Evolutionary conservation across 345 rosid genomes (phyloP), one percentile per base, ranked within the genome.

Genomic region (Carallia brachiata): DNA sequence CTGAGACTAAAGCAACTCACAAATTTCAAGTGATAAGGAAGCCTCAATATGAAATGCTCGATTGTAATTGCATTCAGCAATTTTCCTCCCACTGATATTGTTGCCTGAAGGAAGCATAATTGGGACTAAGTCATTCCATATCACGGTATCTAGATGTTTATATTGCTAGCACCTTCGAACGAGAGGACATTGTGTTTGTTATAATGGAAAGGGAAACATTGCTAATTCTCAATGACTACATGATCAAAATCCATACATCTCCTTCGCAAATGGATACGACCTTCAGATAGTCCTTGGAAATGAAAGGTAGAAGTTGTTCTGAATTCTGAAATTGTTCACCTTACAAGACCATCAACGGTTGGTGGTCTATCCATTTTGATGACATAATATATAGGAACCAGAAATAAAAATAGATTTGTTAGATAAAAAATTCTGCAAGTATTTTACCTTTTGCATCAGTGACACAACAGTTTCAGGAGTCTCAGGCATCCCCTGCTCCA

Each of bases 31-130:
- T 92, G 97, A 77, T 87, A 95, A 32, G 99, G 97, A 63, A 95
- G 86, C 71, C 99, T 87, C 85, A 90, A 71, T 71, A 95, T 89
- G 83, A 90, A 95, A 79, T 89, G 97, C 79, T 95, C 97, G 0
- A 95, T 92, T 52, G 96, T 90, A 61, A 89, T 84, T 18, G 99
- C 91, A 70, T 84, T 92, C 52, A 95, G 85, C 62, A 84, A 68
- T 71, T 83, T 88, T 63, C 93, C 97, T 34, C 96, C 97, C 16
- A 95, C 92, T 36, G 70, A 73, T 57, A 90, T 80, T 27, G 85
- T 87, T 69, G 92, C 99, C 99, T 92, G 88, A 60, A 59, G 57
- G 76, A 82, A 71, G 52, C 36, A 47, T 53, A 53, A 17, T 55
- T 6, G 4, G 17, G 55, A 19, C 63, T 52, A 34, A 63, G 36